A percentile compares a stretch with the other conserved stretches of the same genome.
phyloP scores from a whole-genome alignment of 495 filamentous ascomycete genomes.

The Lophiotrema nucula region DNA sequence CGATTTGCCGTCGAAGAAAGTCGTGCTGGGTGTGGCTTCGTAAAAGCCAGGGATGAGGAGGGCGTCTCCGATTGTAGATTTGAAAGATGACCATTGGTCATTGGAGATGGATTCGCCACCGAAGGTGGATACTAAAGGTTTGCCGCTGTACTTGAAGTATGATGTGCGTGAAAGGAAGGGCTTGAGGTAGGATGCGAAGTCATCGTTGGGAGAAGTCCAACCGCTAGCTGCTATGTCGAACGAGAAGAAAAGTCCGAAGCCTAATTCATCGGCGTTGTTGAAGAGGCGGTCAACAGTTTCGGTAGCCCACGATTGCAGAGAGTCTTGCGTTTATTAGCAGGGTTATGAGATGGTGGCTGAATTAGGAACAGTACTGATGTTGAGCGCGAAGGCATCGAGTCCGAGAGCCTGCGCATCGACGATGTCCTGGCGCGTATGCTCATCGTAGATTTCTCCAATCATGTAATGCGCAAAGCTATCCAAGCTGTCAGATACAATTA shows the following conservation, averaged over 20 bases:
- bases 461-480: slow-evolving; percentile 30
- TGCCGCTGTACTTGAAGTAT: slow-evolving; percentile 21
- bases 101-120: slow-evolving; percentile 14
- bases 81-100: slow-evolving; percentile 13
- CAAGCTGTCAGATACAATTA: too few relatives aligned
- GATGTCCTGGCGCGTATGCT: slow-evolving; percentile 23
- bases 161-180: slow-evolving; percentile 3
- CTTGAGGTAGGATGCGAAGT: slow-evolving; percentile 9
- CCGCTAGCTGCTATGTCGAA: slow-evolving; percentile 16
- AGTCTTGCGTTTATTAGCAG: not conserved
- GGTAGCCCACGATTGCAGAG: not conserved
- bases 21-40: not conserved
- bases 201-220: slow-evolving; percentile 2
- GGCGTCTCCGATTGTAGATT: slow-evolving; percentile 6
- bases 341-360: not conserved
- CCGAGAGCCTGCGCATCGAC: slow-evolving; percentile 14
- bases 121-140: slow-evolving; percentile 20
- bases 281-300: slow-evolving; percentile 18
- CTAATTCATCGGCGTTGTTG: slow-evolving; percentile 18
- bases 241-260: slow-evolving; percentile 25
- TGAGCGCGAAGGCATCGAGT: slow-evolving; percentile 23
- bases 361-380: slow-evolving; percentile 8
- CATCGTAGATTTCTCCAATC: slow-evolving; percentile 23
- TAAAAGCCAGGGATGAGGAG: slow-evolving; percentile 23
- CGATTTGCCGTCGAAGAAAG: slow-evolving; percentile 1